Base-by-base conservation (phyloP, 164 flowering plant species). In the Dillenia turbinata region DNA sequence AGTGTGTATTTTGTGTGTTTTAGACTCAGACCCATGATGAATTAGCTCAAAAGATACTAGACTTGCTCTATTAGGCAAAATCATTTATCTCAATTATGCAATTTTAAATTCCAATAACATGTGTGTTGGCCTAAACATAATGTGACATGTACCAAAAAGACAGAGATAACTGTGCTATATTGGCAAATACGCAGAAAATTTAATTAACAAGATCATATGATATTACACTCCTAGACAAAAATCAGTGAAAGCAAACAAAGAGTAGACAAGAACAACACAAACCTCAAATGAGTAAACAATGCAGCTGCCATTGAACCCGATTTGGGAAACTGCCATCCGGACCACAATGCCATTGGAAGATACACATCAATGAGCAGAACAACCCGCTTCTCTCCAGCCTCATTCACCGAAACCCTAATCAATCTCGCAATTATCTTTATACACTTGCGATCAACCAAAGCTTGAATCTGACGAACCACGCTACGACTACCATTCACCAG, bases 281-380 rank as follows among this genome's bases (percentile, higher is more conserved):
- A 94, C 97, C 97, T 94, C 76, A 89, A 65, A 67, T 91, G 98
- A 59, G 75, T 62, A 61, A 86, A 89, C 49, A 94, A 62, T 9
- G 90, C 74, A 19, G 84, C 96, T 6, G 95, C 96, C 4, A 65
- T 54, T 0, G 86, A 52, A 0, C 74, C 71, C 0, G 80, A 81
- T 61, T 55, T 74, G 1, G 93, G 93, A 51, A 94, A 94, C 74
- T 91, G 98, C 95, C 96, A 89, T 0, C 96, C 97, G 7, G 78
- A 67, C 89, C 85, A 86, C 76, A 83, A 45, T 12, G 68, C 80
- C 46, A 83, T 10, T 6, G 90, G 95, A 57, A 94, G 65, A 72
- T 80, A 86, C 52, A 94, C 93, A 66, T 94, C 97, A 5, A 94
- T 78, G 49, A 94, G 61, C 60, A 89, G 74, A 47, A 83, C 85